phyloP scores from a whole-genome alignment of 306 rosid species.

The Adenanthera pavonina region DNA sequence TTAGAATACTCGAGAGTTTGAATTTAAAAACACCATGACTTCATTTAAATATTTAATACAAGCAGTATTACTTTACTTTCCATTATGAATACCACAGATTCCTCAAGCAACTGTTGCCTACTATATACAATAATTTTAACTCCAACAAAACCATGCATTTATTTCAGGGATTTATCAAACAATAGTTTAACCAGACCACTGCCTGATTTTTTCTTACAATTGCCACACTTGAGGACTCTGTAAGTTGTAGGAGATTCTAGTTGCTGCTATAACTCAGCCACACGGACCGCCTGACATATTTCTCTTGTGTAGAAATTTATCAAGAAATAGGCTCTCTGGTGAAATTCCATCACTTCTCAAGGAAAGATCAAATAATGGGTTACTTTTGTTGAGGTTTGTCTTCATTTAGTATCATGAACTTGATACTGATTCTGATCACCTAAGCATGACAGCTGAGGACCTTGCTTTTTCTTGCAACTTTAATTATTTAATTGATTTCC shows the following conservation, averaged over 20 bases:
- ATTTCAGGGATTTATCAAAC: slow-evolving; percentile 61
- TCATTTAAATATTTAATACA: neutral
- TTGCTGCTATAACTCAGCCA: neutral
- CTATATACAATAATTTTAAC: neutral
- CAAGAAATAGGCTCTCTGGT: slow-evolving; percentile 54
- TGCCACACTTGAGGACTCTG: slow-evolving; percentile 50
- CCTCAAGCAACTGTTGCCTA: neutral
- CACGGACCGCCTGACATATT: neutral
- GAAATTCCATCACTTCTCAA: slow-evolving; percentile 45
- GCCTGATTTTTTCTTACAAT: slow-evolving; percentile 45
- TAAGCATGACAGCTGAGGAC: neutral
- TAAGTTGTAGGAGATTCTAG: slow-evolving; percentile 40
- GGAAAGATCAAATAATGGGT: slow-evolving; percentile 43
- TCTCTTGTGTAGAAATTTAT: slow-evolving; percentile 43
- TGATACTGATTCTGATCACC: slow-evolving; percentile 20
- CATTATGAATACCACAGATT: slow-evolving; percentile 6
- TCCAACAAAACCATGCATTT: neutral
- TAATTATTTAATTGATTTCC: neutral
- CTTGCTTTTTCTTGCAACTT: slow-evolving; percentile 6
- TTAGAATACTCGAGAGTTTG: slow-evolving; percentile 49
- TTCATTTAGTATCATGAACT: neutral
- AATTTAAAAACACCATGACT: neutral
- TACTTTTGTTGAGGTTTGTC: slow-evolving; percentile 53
- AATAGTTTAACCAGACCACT: slow-evolving; percentile 53
- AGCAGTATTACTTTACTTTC: neutral